These are phyloP conservation scores for Jackrogersella minutella DNA, from an alignment of 495 filamentous ascomycete genomes.

Conservation along the genomic window DNA sequence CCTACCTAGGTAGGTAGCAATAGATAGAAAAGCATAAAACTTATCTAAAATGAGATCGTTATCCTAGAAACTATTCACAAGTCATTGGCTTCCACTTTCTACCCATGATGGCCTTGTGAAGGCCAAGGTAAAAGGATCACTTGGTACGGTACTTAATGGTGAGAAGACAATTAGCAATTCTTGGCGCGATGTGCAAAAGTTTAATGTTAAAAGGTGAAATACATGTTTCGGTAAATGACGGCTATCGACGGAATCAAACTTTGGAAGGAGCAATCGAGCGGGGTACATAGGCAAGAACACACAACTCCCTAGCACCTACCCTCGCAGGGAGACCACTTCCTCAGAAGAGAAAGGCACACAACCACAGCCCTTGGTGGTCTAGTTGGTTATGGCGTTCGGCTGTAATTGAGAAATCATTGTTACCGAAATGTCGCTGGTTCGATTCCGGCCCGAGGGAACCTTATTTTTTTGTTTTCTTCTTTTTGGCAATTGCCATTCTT, in stretches of 20 bases:
- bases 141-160: too few relatives aligned
- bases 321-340: constrained; percentile 38
- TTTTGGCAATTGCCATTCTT: too few relatives aligned
- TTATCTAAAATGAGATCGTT: neutral
- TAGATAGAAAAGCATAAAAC: neutral
- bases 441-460: constrained; percentile 39
- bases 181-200: too few relatives aligned
- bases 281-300: neutral
- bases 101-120: too few relatives aligned
- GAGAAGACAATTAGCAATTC: too few relatives aligned
- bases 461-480: constrained; percentile 29
- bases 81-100: too few relatives aligned
- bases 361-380: constrained; percentile 37
- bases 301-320: constrained; percentile 7
- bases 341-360: constrained; percentile 8
- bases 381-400: constrained; percentile 44
- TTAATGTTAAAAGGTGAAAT: neutral
- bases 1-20: neutral
- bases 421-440: constrained; percentile 39
- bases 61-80: too few relatives aligned
- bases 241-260: neutral
- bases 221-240: neutral
- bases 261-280: neutral
- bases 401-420: constrained; percentile 35
- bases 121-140: too few relatives aligned